Evolutionary conservation across 768 basidiomycete genomes (phyloP).

Genomic region (Boletus subcaerulescens): DNA sequence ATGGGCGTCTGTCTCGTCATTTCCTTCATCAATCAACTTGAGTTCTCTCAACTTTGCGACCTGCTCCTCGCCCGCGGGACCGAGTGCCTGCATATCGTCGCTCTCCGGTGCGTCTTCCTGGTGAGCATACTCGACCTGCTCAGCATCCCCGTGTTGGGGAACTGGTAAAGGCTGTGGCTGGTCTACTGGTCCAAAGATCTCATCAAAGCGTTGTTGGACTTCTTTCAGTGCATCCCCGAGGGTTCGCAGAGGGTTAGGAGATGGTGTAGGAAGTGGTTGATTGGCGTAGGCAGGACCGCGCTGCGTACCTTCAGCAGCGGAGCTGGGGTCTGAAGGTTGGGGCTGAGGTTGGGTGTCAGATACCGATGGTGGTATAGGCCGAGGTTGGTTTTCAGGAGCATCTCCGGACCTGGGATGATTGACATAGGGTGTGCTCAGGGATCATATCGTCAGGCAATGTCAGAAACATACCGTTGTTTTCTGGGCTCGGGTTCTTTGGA

Average conservation of each 20-base stretch:
- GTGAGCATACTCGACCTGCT: constrained; percentile 66
- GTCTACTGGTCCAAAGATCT: constrained; percentile 58
- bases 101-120: constrained; percentile 63
- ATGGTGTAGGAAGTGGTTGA: constrained; percentile 34
- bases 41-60: constrained; percentile 79
- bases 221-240: constrained; percentile 83
- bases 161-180: constrained; percentile 28
- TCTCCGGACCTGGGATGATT: constrained; percentile 11
- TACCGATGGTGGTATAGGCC: neutral
- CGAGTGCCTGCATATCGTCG: constrained; percentile 84
- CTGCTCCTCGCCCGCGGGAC: constrained; percentile 81
- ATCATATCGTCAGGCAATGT: neutral
- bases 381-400: constrained; percentile 7
- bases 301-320: constrained; percentile 43
- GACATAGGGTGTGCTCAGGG: neutral
- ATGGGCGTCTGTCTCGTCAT: constrained; percentile 35
- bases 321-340: constrained; percentile 24
- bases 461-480: constrained; percentile 16
- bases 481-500: constrained; percentile 20
- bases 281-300: constrained; percentile 42
- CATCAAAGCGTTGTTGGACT: constrained; percentile 78
- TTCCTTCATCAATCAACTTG: constrained; percentile 63
- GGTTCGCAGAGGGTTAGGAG: constrained; percentile 63
- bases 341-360: constrained; percentile 1
- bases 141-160: constrained; percentile 37